phyloP scores from a whole-genome alignment of 345 rosid species.

The Heritiera fomes region DNA sequence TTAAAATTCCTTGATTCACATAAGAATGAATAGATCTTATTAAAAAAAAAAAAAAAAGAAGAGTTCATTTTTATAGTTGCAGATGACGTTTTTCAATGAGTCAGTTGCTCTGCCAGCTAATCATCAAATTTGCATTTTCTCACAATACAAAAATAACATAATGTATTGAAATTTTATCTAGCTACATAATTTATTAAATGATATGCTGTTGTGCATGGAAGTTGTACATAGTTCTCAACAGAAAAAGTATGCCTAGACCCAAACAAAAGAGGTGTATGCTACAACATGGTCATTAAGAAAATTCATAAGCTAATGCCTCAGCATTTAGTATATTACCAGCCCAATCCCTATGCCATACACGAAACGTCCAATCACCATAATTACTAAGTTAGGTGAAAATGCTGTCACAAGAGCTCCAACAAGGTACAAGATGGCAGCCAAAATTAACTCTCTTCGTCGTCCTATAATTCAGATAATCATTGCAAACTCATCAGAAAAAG shows the following conservation, averaged over 20 bases:
- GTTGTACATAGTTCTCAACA: not conserved
- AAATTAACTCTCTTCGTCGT: slow-evolving; percentile 80
- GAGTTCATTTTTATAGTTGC: not conserved
- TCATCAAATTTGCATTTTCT: not conserved
- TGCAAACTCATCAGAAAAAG: slow-evolving; percentile 23
- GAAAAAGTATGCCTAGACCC: not conserved
- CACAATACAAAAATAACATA: not conserved
- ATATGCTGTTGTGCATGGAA: not conserved
- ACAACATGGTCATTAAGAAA: not conserved
- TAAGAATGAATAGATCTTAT: not conserved
- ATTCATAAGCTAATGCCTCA: slow-evolving; percentile 16
- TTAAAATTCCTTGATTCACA: not conserved
- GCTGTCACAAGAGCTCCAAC: slow-evolving; percentile 81
- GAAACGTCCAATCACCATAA: slow-evolving; percentile 81
- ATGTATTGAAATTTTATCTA: not conserved
- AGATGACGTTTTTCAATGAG: not conserved
- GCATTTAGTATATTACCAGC: slow-evolving; percentile 57
- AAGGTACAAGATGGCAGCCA: slow-evolving; percentile 64
- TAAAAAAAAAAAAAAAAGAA: not conserved
- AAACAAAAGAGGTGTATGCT: slow-evolving; percentile 4
- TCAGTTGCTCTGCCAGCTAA: not conserved
- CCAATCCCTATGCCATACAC: slow-evolving; percentile 82
- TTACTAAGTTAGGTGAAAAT: slow-evolving; percentile 55
- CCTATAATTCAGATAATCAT: slow-evolving; percentile 53
- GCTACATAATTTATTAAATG: not conserved